A percentile compares a stretch with the other conserved stretches of the same genome.
Conservation (phyloP, 2,329 filamentous ascomycete genomes). For the Sclerotinia spermophila region DNA sequence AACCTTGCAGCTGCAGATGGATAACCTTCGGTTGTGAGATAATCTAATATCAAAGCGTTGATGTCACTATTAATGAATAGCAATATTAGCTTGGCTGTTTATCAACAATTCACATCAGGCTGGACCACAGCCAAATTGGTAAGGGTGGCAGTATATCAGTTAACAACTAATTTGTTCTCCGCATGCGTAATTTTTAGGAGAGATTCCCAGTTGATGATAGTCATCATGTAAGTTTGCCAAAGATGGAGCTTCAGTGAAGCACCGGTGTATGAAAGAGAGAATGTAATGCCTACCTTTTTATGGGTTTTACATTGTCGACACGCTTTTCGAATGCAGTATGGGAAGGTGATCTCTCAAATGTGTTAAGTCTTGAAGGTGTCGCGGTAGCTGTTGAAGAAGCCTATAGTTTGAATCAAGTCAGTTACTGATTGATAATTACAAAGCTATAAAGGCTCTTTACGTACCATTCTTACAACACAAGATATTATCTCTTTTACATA, state of each 20-base stretch:
- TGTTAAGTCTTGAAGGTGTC: slow-evolving; percentile 47
- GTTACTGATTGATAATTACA: not conserved
- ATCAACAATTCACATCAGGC: not conserved
- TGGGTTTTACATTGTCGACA: slow-evolving; percentile 78
- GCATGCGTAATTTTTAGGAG: slow-evolving; percentile 87
- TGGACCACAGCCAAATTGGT: slow-evolving; percentile 6
- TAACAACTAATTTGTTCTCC: slow-evolving; percentile 83
- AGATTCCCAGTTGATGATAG: slow-evolving; percentile 98
- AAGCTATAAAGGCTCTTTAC: slow-evolving; percentile 7
- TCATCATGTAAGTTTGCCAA: slow-evolving; percentile 62
- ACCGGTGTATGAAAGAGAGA: slow-evolving; percentile 14
- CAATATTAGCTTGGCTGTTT: not conserved
- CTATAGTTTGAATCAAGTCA: slow-evolving; percentile 22
- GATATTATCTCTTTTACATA: slow-evolving; percentile 28
- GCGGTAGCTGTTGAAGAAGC: slow-evolving; percentile 51
- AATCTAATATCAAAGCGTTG: slow-evolving; percentile 93
- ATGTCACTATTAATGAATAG: slow-evolving; percentile 65
- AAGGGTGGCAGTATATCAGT: slow-evolving; percentile 50
- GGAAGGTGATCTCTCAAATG: not conserved
- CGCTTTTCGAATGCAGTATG: slow-evolving; percentile 66
- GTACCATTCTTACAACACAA: slow-evolving; percentile 34
- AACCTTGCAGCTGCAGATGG: slow-evolving; percentile 90
- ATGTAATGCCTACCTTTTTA: slow-evolving; percentile 70
- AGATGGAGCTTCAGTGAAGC: slow-evolving; percentile 9
- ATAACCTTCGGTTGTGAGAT: slow-evolving; percentile 93